Conservation (phyloP, 2,329 filamentous ascomycete genomes). For the Calonectria honghensis region DNA sequence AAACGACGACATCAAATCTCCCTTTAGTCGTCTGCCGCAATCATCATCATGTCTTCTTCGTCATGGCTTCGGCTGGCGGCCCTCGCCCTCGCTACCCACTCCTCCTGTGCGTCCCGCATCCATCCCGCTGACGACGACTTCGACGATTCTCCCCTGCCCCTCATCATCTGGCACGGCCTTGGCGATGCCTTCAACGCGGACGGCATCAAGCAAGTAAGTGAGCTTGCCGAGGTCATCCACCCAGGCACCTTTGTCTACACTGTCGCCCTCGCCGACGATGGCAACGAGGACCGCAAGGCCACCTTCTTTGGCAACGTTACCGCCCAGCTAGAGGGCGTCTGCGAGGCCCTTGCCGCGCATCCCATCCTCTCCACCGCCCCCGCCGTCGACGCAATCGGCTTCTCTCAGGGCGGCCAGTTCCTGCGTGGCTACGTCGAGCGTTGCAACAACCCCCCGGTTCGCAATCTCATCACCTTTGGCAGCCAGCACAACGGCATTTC, state of each 20-base stretch:
- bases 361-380: constrained; percentile 88
- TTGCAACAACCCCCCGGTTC: constrained; percentile 85
- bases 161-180: constrained; percentile 95
- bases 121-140: constrained; percentile 59
- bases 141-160: constrained; percentile 83
- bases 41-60: constrained; percentile 42
- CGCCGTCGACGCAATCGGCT: constrained; percentile 92
- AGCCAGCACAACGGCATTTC: constrained; percentile 94
- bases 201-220: constrained; percentile 82
- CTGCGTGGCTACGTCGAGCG: constrained; percentile 92
- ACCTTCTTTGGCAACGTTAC: constrained; percentile 95
- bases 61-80: constrained; percentile 55
- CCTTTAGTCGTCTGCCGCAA: neutral
- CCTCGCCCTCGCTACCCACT: constrained; percentile 55
- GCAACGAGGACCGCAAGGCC: constrained; percentile 82
- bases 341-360: constrained; percentile 83
- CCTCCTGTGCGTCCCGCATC: constrained; percentile 47
- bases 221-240: constrained; percentile 82
- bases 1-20: neutral
- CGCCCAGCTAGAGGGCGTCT: constrained; percentile 84
- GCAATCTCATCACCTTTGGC: constrained; percentile 90
- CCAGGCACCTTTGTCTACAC: constrained; percentile 91
- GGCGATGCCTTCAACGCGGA: constrained; percentile 85
- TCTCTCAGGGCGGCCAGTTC: constrained; percentile 97
- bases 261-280: constrained; percentile 81